A percentile compares a stretch with the other conserved stretches of the same genome.
phyloP scores from a whole-genome alignment of 2,329 filamentous ascomycete genomes.

The Stagonosporopsis vannaccii region DNA sequence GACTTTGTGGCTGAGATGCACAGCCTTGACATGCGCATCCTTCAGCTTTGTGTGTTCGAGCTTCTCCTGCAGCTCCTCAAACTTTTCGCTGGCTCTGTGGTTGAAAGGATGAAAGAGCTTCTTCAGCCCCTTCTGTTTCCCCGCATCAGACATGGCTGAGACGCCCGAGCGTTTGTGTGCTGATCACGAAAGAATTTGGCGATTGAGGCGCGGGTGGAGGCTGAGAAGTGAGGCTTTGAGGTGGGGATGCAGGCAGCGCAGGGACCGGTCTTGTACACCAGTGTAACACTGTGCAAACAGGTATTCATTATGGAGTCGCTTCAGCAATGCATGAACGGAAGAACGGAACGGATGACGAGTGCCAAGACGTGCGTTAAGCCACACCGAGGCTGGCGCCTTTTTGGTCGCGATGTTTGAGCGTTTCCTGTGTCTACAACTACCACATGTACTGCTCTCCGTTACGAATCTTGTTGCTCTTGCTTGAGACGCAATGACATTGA shows the following conservation, averaged over 20 bases:
- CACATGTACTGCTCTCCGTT: background rate
- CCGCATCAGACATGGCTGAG: conserved; percentile 31
- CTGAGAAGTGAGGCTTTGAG: conserved; percentile 30
- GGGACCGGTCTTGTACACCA: conserved; percentile 30
- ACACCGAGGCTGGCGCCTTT: conserved; percentile 12
- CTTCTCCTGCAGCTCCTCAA: conserved; percentile 52
- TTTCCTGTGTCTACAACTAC: conserved; percentile 1
- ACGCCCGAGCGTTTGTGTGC: conserved; percentile 16
- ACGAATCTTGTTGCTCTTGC: background rate
- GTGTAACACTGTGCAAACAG: conserved; percentile 28
- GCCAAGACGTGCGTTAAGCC: conserved; percentile 21
- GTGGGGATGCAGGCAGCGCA: conserved; percentile 22
- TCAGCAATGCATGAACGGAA: conserved; percentile 15
- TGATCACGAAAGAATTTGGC: conserved; percentile 18
- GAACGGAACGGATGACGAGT: conserved; percentile 6
- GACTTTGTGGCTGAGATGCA: conserved; percentile 67
- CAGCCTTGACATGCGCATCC: conserved; percentile 60
- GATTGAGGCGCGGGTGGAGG: conserved; percentile 26
- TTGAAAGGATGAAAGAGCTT: conserved; percentile 51
- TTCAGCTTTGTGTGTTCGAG: conserved; percentile 57
- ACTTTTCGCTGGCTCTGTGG: conserved; percentile 34
- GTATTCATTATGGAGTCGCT: conserved; percentile 29
- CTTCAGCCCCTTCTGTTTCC: conserved; percentile 42
- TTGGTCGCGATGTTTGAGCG: background rate
- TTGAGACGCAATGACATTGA: background rate